Base-by-base conservation (phyloP, 1,284 basidiomycete genomes). In the Thecaphora thlaspeos region DNA sequence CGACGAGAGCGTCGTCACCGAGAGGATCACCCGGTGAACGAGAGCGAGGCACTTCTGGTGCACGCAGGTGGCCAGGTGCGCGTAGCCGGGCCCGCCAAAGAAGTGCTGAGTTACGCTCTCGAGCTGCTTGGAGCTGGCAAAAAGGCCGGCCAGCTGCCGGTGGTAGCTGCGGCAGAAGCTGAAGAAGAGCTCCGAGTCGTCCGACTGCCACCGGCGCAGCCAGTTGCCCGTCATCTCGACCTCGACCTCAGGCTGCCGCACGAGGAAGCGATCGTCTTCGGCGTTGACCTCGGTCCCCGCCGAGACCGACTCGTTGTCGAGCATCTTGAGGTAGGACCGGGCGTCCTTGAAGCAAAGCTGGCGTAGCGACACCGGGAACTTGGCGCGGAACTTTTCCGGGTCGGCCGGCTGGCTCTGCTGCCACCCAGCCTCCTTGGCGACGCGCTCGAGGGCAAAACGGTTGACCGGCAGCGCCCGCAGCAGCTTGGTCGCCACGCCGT, bases 181-280 rank as follows among this genome's bases (percentile, higher is more conserved):
- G 54, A 75, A 75, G 61, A 75, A 75, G 51, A 75, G 65, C 51
- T 75, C 72, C 34, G 72, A 75, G 41, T 75, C 72, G 44, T 75
- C 72, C 48, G 72, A 75, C 53, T 75, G 70, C 72, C 72, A 75
- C 46, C 72, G 57, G 22, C 72, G 62, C 14, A 75, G 66, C 72
- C 72, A 75, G 46, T 75, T 75, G 43, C 72, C 72, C 2, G 68
- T 61, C 72, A 75, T 75, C 48, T 75, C 72, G 4, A 75, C 72
- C 50, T 75, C 68, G 19, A 75, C 67, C 40, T 69, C 65, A 17
- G 61, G 59, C 51, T 73, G 72, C 17, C 70, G 50, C 1, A 75
- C 69, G 41, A 75, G 44, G 53, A 48, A 75, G 12, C 68, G 55
- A 45, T 73, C 70, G 41, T 71, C 68, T 14, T 71, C 71, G 40